Evolutionary conservation across 2,329 filamentous ascomycete genomes (phyloP).

Genomic region (Hypoxylon sp.): DNA sequence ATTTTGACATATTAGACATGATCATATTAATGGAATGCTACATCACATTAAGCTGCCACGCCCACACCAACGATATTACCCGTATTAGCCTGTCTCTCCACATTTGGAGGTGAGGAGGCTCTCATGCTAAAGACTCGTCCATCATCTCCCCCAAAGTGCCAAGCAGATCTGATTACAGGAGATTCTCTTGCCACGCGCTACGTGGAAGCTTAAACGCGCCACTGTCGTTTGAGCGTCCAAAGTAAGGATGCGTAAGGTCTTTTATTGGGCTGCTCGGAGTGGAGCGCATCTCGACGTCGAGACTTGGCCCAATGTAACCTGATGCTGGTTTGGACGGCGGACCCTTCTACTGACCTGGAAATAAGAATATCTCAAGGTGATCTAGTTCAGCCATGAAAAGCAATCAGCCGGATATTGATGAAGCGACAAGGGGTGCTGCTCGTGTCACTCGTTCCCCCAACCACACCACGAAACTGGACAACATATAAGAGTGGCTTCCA

Average conservation of each 20-base stretch:
- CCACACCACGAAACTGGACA: not conserved
- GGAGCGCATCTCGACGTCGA: conserved; percentile 20
- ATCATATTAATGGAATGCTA: conserved; percentile 27
- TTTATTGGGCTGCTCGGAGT: conserved; percentile 18
- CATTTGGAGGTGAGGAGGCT: conserved; percentile 23
- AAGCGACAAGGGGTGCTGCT: conserved; percentile 2
- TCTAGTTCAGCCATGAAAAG: conserved; percentile 12
- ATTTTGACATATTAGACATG: conserved; percentile 6
- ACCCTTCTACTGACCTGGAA: conserved; percentile 13
- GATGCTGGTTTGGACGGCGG: conserved; percentile 1
- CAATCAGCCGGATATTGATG: conserved; percentile 32
- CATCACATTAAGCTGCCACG: not conserved
- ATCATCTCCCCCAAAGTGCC: conserved; percentile 33
- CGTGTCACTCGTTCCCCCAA: not conserved
- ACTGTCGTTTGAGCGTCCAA: conserved; percentile 1
- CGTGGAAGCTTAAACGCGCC: conserved; percentile 21
- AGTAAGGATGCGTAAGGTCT: conserved; percentile 5
- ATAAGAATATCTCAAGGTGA: conserved; percentile 8
- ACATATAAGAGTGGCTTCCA: conserved; percentile 27
- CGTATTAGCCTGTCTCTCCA: conserved; percentile 39
- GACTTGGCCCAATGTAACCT: conserved; percentile 23
- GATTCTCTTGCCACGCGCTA: conserved; percentile 23
- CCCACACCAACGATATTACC: conserved; percentile 29
- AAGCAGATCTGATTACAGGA: conserved; percentile 30
- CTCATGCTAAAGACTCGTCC: conserved; percentile 6